Evolutionary conservation across 305 asterid genomes (phyloP).

Genomic region (Solanum hybrid): DNA sequence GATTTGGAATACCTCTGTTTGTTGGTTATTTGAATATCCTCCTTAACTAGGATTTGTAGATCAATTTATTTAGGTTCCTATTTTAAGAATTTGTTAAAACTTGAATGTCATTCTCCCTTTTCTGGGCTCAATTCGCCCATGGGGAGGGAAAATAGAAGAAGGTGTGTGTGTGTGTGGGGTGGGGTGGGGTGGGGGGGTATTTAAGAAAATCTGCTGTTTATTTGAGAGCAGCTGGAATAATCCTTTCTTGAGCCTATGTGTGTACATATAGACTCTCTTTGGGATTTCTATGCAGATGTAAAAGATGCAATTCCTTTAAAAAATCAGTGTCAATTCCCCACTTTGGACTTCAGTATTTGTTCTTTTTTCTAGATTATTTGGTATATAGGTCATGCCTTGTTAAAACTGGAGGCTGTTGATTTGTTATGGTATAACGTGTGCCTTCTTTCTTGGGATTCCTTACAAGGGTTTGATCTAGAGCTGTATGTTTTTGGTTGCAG

Average conservation of each 20-base stretch:
- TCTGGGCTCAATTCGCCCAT: not conserved
- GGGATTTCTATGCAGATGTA: not conserved
- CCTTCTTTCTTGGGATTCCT: not conserved
- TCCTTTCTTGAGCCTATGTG: not conserved
- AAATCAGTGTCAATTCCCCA: not conserved
- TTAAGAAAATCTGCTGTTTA: not conserved
- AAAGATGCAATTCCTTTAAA: not conserved
- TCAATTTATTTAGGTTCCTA: not conserved
- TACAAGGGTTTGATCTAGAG: not conserved
- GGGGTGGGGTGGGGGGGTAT: too few relatives aligned
- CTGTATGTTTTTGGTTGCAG: constrained; percentile 46
- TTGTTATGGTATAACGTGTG: not conserved
- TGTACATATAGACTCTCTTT: not conserved
- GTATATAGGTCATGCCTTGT: not conserved
- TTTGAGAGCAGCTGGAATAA: not conserved
- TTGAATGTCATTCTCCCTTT: not conserved
- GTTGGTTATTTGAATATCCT: not conserved
- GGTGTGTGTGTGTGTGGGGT: not conserved
- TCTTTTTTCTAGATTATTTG: not conserved
- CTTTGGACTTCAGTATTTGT: not conserved
- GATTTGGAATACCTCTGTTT: not conserved
- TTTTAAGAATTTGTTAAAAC: not conserved
- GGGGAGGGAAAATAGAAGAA: not conserved
- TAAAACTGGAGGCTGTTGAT: not conserved
- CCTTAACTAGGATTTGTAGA: not conserved